Conservation (phyloP, 345 rosid genomes). For the Pugionium dolabratum region DNA sequence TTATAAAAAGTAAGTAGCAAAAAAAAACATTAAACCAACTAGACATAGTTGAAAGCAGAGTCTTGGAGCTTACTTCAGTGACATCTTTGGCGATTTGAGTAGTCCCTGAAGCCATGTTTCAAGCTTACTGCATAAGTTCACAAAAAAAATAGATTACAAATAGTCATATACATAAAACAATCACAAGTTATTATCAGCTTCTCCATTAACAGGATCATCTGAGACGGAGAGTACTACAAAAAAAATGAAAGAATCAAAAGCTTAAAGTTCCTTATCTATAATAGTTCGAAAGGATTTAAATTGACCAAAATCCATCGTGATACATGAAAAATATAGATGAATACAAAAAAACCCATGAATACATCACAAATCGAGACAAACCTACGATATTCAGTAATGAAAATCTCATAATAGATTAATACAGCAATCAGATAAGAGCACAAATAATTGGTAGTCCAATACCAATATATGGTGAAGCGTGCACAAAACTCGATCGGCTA, state of each 20-base stretch:
- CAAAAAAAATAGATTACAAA: too few relatives aligned
- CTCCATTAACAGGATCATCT: background rate
- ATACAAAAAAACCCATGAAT: background rate
- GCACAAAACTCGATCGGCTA: background rate
- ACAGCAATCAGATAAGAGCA: background rate
- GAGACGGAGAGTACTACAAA: background rate
- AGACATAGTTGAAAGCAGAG: too few relatives aligned
- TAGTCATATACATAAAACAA: too few relatives aligned
- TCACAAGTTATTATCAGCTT: too few relatives aligned
- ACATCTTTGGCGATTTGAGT: too few relatives aligned
- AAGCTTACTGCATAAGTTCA: too few relatives aligned
- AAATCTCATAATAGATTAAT: background rate
- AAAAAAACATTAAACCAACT: too few relatives aligned
- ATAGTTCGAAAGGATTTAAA: background rate
- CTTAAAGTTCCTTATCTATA: background rate
- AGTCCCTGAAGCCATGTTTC: too few relatives aligned
- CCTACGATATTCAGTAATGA: background rate
- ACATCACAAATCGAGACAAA: background rate
- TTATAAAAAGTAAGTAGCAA: too few relatives aligned
- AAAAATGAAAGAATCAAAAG: background rate
- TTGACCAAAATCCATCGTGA: background rate
- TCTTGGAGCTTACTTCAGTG: too few relatives aligned
- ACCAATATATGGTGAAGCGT: background rate
- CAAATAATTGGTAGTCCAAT: background rate
- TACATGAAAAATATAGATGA: background rate